Evolutionary conservation across 1,284 basidiomycete genomes (phyloP).

Genomic region (Butyriboletus appendiculatus): DNA sequence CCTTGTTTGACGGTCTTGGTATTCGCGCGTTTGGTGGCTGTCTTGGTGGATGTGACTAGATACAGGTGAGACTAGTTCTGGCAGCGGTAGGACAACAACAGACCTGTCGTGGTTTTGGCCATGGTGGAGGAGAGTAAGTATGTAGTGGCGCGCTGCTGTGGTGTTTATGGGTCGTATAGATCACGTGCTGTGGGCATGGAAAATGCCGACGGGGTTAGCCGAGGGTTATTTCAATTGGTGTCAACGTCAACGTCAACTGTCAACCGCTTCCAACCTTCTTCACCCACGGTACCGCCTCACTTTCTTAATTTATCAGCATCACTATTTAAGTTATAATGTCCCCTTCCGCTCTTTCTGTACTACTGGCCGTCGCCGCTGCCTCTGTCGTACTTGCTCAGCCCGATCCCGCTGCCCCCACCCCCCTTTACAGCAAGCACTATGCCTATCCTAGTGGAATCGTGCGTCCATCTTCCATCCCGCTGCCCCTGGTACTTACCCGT

Average conservation of each 20-base stretch:
- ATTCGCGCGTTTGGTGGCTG: conserved; percentile 52
- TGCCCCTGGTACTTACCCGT: background rate
- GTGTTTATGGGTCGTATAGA: conserved; percentile 23
- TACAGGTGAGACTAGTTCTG: background rate
- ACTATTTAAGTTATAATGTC: conserved; percentile 31
- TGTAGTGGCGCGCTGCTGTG: conserved; percentile 6
- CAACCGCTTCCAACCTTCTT: background rate
- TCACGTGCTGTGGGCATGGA: conserved; percentile 39
- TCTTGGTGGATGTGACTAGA: conserved; percentile 50
- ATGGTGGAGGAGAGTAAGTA: conserved; percentile 23
- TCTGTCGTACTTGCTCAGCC: conserved; percentile 39
- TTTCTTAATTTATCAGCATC: background rate
- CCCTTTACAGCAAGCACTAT: conserved; percentile 55
- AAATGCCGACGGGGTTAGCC: conserved; percentile 19
- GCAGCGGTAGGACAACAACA: background rate
- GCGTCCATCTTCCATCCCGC: conserved; percentile 17
- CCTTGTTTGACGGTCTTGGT: conserved; percentile 40
- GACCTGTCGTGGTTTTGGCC: conserved; percentile 40
- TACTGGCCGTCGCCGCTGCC: conserved; percentile 40
- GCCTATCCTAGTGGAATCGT: conserved; percentile 52
- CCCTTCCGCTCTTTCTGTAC: conserved; percentile 44
- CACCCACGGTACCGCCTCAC: background rate
- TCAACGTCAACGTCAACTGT: no score
- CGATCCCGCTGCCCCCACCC: conserved; percentile 39
- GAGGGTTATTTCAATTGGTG: conserved; percentile 26